Conservation (phyloP, 2,329 filamentous ascomycete species). For the Scleromitrula shiraiana region DNA sequence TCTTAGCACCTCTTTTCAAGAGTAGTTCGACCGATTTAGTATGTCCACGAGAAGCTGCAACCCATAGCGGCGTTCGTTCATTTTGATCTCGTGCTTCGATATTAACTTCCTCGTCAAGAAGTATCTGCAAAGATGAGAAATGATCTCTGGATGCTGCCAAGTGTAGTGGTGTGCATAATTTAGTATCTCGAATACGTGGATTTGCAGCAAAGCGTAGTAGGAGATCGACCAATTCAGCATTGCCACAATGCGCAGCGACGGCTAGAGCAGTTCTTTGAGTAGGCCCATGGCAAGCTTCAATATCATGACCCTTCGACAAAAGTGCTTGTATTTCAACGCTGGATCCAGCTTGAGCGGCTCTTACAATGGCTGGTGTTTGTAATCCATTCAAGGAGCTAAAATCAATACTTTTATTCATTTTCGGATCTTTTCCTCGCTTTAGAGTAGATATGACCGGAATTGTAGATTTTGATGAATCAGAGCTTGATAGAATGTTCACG, state of each 20-base stretch:
- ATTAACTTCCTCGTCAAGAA: background rate
- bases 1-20: constrained; percentile 6
- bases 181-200: background rate
- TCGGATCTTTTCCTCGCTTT: background rate
- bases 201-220: background rate
- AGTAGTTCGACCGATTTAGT: constrained; percentile 9
- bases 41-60: constrained; percentile 10
- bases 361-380: background rate
- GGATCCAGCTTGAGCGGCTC: background rate
- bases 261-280: background rate
- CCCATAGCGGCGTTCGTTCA: constrained; percentile 4
- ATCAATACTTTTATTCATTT: background rate
- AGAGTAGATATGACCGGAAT: background rate
- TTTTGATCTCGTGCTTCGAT: constrained; percentile 5
- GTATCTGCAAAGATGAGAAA: background rate
- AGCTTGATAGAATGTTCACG: background rate
- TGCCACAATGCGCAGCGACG: background rate
- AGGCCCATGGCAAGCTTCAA: background rate
- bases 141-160: background rate
- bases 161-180: background rate
- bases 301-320: background rate
- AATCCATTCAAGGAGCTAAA: background rate
- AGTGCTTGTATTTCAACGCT: background rate
- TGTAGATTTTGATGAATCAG: background rate
- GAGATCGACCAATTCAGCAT: background rate